Conservation (phyloP, 345 rosid species). For the Erysimum cheiranthoides region DNA sequence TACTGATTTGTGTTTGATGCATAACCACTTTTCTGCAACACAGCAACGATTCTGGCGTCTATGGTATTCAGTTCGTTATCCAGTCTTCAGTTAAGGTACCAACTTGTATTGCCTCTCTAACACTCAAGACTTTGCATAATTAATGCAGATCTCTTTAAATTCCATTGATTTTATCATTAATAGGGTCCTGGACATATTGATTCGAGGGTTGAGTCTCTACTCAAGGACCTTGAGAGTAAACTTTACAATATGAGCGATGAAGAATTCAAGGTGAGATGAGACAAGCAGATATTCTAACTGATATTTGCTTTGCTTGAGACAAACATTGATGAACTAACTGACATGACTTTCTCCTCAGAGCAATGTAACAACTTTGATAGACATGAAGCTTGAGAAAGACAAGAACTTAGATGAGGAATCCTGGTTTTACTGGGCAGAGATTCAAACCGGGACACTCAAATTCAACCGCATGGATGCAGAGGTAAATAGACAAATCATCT, state of each 20-base stretch:
- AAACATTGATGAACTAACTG: slow-evolving; percentile 4
- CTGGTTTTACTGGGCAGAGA: slow-evolving; percentile 71
- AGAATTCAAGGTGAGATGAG: slow-evolving; percentile 73
- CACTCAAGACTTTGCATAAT: slow-evolving; percentile 5
- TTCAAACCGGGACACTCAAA: slow-evolving; percentile 68
- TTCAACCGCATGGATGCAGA: slow-evolving; percentile 78
- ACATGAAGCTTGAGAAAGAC: slow-evolving; percentile 90
- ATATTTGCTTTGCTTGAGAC: not conserved
- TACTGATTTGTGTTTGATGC: not conserved
- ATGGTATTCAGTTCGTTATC: slow-evolving; percentile 72
- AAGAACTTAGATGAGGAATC: slow-evolving; percentile 87
- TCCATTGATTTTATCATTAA: not conserved
- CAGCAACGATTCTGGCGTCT: slow-evolving; percentile 70
- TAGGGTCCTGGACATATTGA: slow-evolving; percentile 82
- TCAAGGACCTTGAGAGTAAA: slow-evolving; percentile 66
- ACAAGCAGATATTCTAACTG: not conserved
- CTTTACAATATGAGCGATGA: slow-evolving; percentile 69
- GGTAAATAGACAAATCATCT: slow-evolving; percentile 50
- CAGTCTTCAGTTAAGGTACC: slow-evolving; percentile 80
- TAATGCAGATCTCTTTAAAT: not conserved
- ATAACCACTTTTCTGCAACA: slow-evolving; percentile 30
- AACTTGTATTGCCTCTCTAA: slow-evolving; percentile 10
- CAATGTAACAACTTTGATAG: slow-evolving; percentile 78
- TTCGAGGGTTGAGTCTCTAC: slow-evolving; percentile 76
- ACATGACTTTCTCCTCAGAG: slow-evolving; percentile 54